Percentiles rank a stretch among this genome's conserved stretches.
Evolutionary conservation across 495 filamentous ascomycete species (phyloP).

Genomic region (Hypomontagnella submonticulosa): DNA sequence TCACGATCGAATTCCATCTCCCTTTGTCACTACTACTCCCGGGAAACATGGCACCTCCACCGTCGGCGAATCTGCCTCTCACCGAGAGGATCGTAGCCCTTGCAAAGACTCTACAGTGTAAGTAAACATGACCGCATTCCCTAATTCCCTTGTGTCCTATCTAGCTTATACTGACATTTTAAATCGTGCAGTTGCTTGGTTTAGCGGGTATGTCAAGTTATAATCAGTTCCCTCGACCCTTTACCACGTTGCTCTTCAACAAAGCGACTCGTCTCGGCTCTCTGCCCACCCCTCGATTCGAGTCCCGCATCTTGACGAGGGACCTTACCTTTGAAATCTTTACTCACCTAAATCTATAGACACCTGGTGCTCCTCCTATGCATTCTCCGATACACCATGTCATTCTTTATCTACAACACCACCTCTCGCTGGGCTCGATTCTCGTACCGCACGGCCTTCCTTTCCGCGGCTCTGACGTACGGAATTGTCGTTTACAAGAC

Average conservation of each 20-base stretch:
- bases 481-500: conserved; percentile 99
- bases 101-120: conserved; percentile 89
- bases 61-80: conserved; percentile 74
- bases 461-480: conserved; percentile 90
- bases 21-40: conserved; percentile 20
- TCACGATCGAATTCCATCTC: background rate
- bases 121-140: conserved; percentile 49
- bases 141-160: conserved; percentile 15
- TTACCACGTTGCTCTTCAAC: conserved; percentile 17
- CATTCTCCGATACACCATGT: conserved; percentile 81
- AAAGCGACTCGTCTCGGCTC: conserved; percentile 12
- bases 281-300: background rate
- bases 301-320: conserved; percentile 3
- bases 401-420: conserved; percentile 85
- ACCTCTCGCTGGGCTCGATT: conserved; percentile 77
- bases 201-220: conserved; percentile 77
- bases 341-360: conserved; percentile 52
- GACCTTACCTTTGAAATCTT: conserved; percentile 23
- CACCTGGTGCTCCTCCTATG: conserved; percentile 87
- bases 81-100: conserved; percentile 77
- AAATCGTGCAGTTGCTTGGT: conserved; percentile 73
- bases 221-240: conserved; percentile 6
- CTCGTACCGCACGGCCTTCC: conserved; percentile 88
- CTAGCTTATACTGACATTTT: conserved; percentile 44
- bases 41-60: conserved; percentile 80